Conservation (phyloP, 371 early-diverging fungal species). For the Umbelopsis sp. region DNA sequence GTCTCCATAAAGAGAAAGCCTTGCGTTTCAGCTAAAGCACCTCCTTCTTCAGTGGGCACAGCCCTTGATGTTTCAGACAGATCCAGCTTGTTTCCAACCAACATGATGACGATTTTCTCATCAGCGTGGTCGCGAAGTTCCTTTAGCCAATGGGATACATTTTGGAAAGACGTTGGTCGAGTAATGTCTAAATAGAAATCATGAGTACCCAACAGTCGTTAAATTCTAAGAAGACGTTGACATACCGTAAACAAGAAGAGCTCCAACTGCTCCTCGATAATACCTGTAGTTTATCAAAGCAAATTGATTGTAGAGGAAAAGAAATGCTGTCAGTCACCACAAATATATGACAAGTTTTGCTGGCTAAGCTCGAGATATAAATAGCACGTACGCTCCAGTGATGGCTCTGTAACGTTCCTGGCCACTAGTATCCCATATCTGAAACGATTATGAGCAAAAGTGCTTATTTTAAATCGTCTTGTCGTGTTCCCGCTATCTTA, state of each 20-base stretch:
- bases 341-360: not conserved
- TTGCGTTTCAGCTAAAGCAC: conserved; percentile 84
- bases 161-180: conserved; percentile 93
- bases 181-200: conserved; percentile 82
- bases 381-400: conserved; percentile 59
- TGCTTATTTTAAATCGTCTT: too few relatives aligned
- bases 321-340: too few relatives aligned
- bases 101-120: conserved; percentile 91
- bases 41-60: conserved; percentile 89
- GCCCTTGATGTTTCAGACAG: conserved; percentile 80
- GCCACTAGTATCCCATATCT: conserved; percentile 93
- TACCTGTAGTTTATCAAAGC: conserved; percentile 24
- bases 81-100: conserved; percentile 99
- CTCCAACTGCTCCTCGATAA: conserved; percentile 48
- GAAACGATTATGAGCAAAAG: conserved; percentile 34
- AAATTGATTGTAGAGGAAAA: not conserved
- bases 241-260: conserved; percentile 45
- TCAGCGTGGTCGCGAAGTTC: conserved; percentile 98
- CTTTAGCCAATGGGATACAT: conserved; percentile 94
- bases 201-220: not conserved
- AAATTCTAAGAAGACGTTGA: conserved; percentile 8
- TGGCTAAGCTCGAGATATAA: not conserved
- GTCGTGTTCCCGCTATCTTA: not conserved
- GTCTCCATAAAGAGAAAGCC: conserved; percentile 93
- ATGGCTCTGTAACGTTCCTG: conserved; percentile 85